These are phyloP conservation scores for Choiromyces venosus DNA, from an alignment of 495 filamentous ascomycete genomes.

Conservation along the genomic window DNA sequence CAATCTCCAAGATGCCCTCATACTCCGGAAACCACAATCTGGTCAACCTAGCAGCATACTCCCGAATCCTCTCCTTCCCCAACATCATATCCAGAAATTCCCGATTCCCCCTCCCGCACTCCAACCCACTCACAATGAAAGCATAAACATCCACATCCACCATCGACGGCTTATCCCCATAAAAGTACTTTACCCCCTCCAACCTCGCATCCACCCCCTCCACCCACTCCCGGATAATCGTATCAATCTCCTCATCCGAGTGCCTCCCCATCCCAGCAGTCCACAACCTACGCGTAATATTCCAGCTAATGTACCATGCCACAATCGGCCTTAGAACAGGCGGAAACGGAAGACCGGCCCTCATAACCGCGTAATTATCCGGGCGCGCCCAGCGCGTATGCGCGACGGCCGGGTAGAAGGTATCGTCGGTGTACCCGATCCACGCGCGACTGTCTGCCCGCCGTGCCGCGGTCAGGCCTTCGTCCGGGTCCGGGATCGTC, in stretches of 20 bases:
- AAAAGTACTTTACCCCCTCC: slow-evolving; percentile 21
- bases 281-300: slow-evolving; percentile 19
- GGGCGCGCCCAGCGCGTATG: slow-evolving; percentile 12
- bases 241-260: slow-evolving; percentile 8
- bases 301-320: slow-evolving; percentile 17
- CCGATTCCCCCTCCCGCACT: slow-evolving; percentile 12
- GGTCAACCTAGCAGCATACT: slow-evolving; percentile 11
- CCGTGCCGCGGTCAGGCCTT: slow-evolving; percentile 12
- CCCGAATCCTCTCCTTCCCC: slow-evolving; percentile 18
- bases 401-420: slow-evolving; percentile 14
- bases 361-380: slow-evolving; percentile 10
- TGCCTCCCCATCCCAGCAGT: slow-evolving; percentile 14
- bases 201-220: slow-evolving; percentile 19
- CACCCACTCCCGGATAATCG: slow-evolving; percentile 14
- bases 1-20: slow-evolving; percentile 7
- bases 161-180: slow-evolving; percentile 19
- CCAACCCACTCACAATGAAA: slow-evolving; percentile 10
- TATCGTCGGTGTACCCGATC: slow-evolving; percentile 25
- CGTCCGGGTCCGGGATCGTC: slow-evolving; percentile 13
- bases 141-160: slow-evolving; percentile 18
- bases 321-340: slow-evolving; percentile 1
- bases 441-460: slow-evolving; percentile 28
- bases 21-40: slow-evolving; percentile 31
- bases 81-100: slow-evolving; percentile 11
- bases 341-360: not conserved